These are phyloP conservation scores for Scheffersomyces titani DNA, from an alignment of 1,139 yeast genomes.

Conservation along the genomic window DNA sequence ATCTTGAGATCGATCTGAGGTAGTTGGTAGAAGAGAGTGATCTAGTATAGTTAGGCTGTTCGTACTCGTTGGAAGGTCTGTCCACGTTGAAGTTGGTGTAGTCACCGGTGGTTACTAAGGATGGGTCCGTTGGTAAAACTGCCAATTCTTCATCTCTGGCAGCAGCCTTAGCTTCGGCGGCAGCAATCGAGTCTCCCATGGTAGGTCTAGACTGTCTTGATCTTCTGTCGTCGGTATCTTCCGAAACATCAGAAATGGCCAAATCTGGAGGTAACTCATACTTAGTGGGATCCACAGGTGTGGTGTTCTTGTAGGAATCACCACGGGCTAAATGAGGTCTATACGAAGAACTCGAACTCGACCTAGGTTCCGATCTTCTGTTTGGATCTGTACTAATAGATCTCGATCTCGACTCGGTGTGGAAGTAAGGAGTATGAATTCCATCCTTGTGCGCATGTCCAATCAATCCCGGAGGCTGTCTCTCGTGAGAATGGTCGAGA, in stretches of 20 bases:
- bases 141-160: constrained; percentile 11
- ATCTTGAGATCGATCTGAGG: constrained; percentile 61
- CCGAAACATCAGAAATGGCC: constrained; percentile 15
- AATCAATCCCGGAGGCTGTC: neutral
- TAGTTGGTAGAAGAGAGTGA: constrained; percentile 47
- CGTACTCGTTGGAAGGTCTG: constrained; percentile 23
- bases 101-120: constrained; percentile 51
- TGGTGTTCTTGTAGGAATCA: constrained; percentile 59
- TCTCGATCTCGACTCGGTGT: constrained; percentile 35
- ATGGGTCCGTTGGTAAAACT: constrained; percentile 36
- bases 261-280: constrained; percentile 49
- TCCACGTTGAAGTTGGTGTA: constrained; percentile 51
- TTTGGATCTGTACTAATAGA: constrained; percentile 32
- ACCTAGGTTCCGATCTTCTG: constrained; percentile 16
- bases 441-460: constrained; percentile 11
- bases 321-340: constrained; percentile 67
- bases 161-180: constrained; percentile 36
- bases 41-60: constrained; percentile 26
- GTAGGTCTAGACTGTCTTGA: constrained; percentile 49
- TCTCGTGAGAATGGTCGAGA: neutral
- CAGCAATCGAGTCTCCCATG: constrained; percentile 51
- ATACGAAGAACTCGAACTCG: constrained; percentile 31
- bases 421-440: constrained; percentile 49
- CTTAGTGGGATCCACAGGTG: constrained; percentile 38
- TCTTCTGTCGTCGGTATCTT: constrained; percentile 35